Conservation (phyloP, 129 eudicot species). For the Glebionis coronaria region DNA sequence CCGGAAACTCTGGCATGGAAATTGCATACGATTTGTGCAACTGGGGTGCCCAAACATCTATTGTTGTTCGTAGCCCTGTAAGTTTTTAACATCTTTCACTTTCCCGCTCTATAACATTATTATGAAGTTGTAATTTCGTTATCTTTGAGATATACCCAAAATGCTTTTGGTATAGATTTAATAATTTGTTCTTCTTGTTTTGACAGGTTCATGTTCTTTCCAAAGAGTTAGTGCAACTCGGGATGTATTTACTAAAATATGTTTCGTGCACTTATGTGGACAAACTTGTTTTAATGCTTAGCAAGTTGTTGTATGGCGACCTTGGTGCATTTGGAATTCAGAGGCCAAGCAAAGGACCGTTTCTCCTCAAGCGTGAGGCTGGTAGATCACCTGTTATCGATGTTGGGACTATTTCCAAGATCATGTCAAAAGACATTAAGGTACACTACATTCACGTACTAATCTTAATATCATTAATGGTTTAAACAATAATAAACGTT, state of each 20-base stretch:
- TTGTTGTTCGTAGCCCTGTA: slow-evolving; percentile 57
- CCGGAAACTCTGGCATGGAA: slow-evolving; percentile 75
- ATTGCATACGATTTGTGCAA: slow-evolving; percentile 55
- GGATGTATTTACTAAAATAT: slow-evolving; percentile 43
- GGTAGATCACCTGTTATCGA: no score
- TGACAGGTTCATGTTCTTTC: slow-evolving; percentile 44
- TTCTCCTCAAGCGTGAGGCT: slow-evolving; percentile 39
- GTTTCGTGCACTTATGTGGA: slow-evolving; percentile 38
- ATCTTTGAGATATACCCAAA: neutral
- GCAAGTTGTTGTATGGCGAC: slow-evolving; percentile 37
- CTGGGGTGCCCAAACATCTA: slow-evolving; percentile 49
- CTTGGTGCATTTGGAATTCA: slow-evolving; percentile 34
- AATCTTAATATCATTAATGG: no score
- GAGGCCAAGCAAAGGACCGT: slow-evolving; percentile 46
- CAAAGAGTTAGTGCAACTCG: slow-evolving; percentile 43
- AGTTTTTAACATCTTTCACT: neutral
- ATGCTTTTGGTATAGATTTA: no score
- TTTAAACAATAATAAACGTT: neutral
- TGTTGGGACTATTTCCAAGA: no score
- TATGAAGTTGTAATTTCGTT: no score
- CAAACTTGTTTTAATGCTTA: slow-evolving; percentile 20
- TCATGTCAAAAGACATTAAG: no score
- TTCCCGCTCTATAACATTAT: no score
- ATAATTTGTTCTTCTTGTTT: neutral
- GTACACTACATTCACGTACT: slow-evolving; percentile 18